A percentile compares a stretch with the other conserved stretches of the same genome.
phyloP scores from a whole-genome alignment of 176 grass and related monocot species.

The Secale cereale region DNA sequence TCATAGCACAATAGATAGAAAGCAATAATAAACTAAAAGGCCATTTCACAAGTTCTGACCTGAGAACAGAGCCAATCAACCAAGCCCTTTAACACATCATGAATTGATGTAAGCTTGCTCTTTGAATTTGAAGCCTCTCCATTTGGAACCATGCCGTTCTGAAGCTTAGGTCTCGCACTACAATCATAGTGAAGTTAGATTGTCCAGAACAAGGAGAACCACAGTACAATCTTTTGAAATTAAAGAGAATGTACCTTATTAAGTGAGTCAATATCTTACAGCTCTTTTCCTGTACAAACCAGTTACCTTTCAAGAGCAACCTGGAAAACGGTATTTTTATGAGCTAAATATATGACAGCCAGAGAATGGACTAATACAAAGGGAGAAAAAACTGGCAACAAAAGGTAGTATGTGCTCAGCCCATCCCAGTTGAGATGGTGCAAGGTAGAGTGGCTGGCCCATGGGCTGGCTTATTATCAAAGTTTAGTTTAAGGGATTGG shows the following conservation, averaged over 20 bases:
- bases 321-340: conserved; percentile 56
- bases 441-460: not conserved
- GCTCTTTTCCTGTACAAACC: conserved; percentile 95
- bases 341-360: conserved; percentile 28
- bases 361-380: conserved; percentile 18
- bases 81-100: conserved; percentile 75
- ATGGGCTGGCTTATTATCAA: not conserved
- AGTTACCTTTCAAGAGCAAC: conserved; percentile 85
- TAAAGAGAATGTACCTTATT: conserved; percentile 55
- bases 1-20: conserved; percentile 17
- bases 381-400: not conserved
- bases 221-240: conserved; percentile 6
- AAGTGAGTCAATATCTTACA: conserved; percentile 79
- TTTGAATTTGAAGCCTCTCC: conserved; percentile 84
- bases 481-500: not conserved
- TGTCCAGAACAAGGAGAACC: conserved; percentile 20
- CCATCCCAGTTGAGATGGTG: not conserved
- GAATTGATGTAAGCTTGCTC: conserved; percentile 69
- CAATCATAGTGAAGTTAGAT: conserved; percentile 26
- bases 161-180: conserved; percentile 69
- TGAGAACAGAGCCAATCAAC: conserved; percentile 92
- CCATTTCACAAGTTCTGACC: conserved; percentile 43
- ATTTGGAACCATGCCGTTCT: conserved; percentile 57
- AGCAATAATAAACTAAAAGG: not conserved
- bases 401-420: not conserved